Evolutionary conservation across 2,329 filamentous ascomycete species (phyloP).

Genomic region (Pseudogymnoascus sp.): DNA sequence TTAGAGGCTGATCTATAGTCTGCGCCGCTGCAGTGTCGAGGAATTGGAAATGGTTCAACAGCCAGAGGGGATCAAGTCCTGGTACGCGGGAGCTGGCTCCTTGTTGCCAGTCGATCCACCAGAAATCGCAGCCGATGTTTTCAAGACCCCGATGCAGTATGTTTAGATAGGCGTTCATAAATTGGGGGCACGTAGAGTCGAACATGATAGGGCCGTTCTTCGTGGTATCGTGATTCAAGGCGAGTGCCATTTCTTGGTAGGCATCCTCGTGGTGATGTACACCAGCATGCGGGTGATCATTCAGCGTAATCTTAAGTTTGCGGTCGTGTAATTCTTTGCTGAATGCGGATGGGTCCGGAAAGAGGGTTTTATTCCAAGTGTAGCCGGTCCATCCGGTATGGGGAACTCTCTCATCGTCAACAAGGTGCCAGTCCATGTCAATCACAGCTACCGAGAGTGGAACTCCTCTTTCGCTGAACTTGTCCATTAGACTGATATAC

Average conservation of each 20-base stretch:
- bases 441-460: slow-evolving; percentile 52
- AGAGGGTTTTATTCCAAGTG: slow-evolving; percentile 50
- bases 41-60: slow-evolving; percentile 57
- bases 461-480: slow-evolving; percentile 41
- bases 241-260: slow-evolving; percentile 45
- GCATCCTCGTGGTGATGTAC: slow-evolving; percentile 42
- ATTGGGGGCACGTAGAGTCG: slow-evolving; percentile 43
- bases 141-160: slow-evolving; percentile 49
- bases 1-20: slow-evolving; percentile 35
- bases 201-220: slow-evolving; percentile 44
- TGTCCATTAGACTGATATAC: slow-evolving; percentile 49
- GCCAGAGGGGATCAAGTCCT: slow-evolving; percentile 54
- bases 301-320: slow-evolving; percentile 46
- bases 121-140: slow-evolving; percentile 47
- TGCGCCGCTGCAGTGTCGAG: slow-evolving; percentile 39
- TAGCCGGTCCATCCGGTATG: slow-evolving; percentile 52
- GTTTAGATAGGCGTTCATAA: slow-evolving; percentile 49
- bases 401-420: slow-evolving; percentile 37
- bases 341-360: slow-evolving; percentile 47
- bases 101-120: slow-evolving; percentile 64
- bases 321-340: slow-evolving; percentile 41
- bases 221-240: slow-evolving; percentile 41
- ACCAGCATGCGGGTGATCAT: slow-evolving; percentile 54
- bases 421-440: slow-evolving; percentile 60
- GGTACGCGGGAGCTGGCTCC: slow-evolving; percentile 44